Evolutionary conservation across 2,329 filamentous ascomycete species (phyloP).

Genomic region (Fusarium xyrophilum): DNA sequence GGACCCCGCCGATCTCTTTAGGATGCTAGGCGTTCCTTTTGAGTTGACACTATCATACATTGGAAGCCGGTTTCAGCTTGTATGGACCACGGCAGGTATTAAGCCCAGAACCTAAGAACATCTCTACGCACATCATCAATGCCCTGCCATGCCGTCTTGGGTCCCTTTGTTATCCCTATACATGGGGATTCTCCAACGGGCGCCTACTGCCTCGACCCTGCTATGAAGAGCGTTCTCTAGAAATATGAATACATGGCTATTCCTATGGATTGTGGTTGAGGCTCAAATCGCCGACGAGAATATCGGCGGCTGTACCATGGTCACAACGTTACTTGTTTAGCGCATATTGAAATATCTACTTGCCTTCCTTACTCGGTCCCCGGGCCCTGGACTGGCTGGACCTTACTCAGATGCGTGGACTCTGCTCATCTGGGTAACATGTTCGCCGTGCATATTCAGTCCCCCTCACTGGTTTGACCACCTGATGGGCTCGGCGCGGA

Average conservation of each 20-base stretch:
- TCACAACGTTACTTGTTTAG: background rate
- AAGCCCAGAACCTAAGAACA: background rate
- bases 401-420: slow-evolving; percentile 14
- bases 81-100: background rate
- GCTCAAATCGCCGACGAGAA: slow-evolving; percentile 28
- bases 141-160: background rate
- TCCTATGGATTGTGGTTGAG: slow-evolving; percentile 22
- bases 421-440: slow-evolving; percentile 10
- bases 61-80: background rate
- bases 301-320: background rate
- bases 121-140: background rate
- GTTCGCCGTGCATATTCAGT: slow-evolving; percentile 1
- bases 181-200: background rate
- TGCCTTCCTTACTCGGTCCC: background rate
- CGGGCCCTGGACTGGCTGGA: background rate
- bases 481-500: slow-evolving; percentile 15
- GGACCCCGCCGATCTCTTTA: background rate
- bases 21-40: background rate
- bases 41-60: background rate
- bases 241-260: slow-evolving; percentile 4
- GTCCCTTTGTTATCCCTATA: background rate
- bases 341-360: slow-evolving; percentile 1
- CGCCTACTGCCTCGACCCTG: background rate
- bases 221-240: slow-evolving; percentile 9
- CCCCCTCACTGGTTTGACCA: slow-evolving; percentile 11